These are phyloP conservation scores for Saccharomyces pastorianus DNA, from an alignment of 1,139 yeast species.

Conservation along the genomic window DNA sequence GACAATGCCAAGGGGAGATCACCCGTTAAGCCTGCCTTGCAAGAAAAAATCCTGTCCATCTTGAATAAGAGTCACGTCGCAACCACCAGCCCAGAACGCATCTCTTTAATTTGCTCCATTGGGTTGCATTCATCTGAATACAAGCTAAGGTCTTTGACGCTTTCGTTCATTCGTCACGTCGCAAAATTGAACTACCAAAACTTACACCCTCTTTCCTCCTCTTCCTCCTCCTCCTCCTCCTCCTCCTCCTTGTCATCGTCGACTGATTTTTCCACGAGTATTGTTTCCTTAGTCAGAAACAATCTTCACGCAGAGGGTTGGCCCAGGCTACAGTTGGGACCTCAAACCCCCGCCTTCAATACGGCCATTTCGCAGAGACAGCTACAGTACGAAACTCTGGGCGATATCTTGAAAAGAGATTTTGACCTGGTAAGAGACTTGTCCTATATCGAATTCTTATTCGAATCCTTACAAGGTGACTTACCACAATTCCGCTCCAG, in stretches of 20 bases:
- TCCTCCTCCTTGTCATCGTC: conserved; percentile 17
- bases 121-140: conserved; percentile 51
- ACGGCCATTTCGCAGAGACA: conserved; percentile 40
- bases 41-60: conserved; percentile 49
- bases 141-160: conserved; percentile 37
- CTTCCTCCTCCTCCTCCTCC: too few species aligned
- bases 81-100: conserved; percentile 31
- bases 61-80: conserved; percentile 48
- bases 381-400: conserved; percentile 70
- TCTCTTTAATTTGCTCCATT: conserved; percentile 41
- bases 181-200: conserved; percentile 27
- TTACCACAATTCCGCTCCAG: conserved; percentile 53
- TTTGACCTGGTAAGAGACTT: conserved; percentile 44
- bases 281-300: conserved; percentile 46
- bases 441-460: conserved; percentile 53
- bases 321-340: conserved; percentile 40
- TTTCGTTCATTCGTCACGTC: conserved; percentile 56
- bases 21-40: conserved; percentile 49
- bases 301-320: conserved; percentile 50
- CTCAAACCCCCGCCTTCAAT: conserved; percentile 27
- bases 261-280: conserved; percentile 33
- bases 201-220: conserved; percentile 15
- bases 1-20: conserved; percentile 34
- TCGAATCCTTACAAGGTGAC: conserved; percentile 67
- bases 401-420: conserved; percentile 50